A percentile compares a stretch with the other conserved stretches of the same genome.
phyloP scores from a whole-genome alignment of 495 filamentous ascomycete species.

The Thozetella sp. region DNA sequence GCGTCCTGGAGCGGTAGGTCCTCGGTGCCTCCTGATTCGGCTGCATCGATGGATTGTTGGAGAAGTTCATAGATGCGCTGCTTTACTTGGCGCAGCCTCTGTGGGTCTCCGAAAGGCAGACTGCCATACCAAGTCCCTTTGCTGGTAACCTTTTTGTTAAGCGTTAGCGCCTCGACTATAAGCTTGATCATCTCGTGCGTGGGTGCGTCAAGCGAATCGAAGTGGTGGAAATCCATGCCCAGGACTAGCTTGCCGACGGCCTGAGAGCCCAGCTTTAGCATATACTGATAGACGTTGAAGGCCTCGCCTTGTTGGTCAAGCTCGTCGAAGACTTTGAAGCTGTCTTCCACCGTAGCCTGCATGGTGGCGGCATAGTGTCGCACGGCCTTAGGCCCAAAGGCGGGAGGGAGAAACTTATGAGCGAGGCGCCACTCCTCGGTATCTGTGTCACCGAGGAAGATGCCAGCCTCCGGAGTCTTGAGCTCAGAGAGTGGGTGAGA shows the following conservation, averaged over 20 bases:
- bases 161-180: constrained; percentile 40
- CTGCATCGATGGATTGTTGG: constrained; percentile 35
- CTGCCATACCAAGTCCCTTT: constrained; percentile 49
- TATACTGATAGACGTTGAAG: constrained; percentile 62
- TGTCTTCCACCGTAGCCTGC: constrained; percentile 42
- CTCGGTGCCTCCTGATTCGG: constrained; percentile 27
- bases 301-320: constrained; percentile 47
- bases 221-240: constrained; percentile 54
- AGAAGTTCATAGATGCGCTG: constrained; percentile 31
- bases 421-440: constrained; percentile 43
- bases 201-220: constrained; percentile 38
- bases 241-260: constrained; percentile 53
- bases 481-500: constrained; percentile 49
- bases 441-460: constrained; percentile 57
- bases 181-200: constrained; percentile 38
- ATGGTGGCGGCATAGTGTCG: constrained; percentile 57
- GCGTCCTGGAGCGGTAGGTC: constrained; percentile 53
- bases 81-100: constrained; percentile 29
- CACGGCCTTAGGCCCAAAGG: constrained; percentile 55
- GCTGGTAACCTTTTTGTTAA: constrained; percentile 56
- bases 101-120: constrained; percentile 54
- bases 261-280: constrained; percentile 59
- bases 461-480: constrained; percentile 42
- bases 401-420: constrained; percentile 60
- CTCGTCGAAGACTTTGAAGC: constrained; percentile 54